These are phyloP conservation scores for Amoebophrya sp. DNA, from an alignment of 169 alveolate genomes.

Conservation along the genomic window DNA sequence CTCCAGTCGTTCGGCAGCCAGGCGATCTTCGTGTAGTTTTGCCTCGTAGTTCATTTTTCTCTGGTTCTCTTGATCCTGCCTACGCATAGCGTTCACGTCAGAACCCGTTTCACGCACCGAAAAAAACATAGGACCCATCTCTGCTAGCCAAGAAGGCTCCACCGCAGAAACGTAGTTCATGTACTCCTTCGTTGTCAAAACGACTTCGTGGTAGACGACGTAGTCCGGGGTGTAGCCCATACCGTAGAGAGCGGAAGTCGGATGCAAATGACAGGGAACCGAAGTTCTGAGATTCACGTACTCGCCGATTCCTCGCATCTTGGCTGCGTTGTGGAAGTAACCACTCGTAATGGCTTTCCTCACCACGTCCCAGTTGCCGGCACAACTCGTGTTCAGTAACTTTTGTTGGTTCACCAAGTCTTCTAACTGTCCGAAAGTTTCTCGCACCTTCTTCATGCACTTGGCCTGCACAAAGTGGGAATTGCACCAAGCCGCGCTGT, in stretches of 20 bases:
- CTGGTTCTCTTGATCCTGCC: neutral
- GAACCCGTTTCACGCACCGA: constrained; percentile 40
- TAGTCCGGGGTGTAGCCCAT: constrained; percentile 98
- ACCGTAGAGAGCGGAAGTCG: constrained; percentile 94
- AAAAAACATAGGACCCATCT: constrained; percentile 71
- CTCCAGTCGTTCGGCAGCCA: no score
- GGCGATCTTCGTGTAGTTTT: neutral
- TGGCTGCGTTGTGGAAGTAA: constrained; percentile 98
- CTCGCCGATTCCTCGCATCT: constrained; percentile 96
- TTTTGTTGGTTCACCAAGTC: constrained; percentile 75
- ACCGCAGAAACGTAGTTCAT: constrained; percentile 94
- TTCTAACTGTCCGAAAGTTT: constrained; percentile 76
- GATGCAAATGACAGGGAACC: constrained; percentile 95
- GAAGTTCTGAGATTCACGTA: constrained; percentile 94
- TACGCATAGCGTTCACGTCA: neutral
- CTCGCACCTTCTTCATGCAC: constrained; percentile 64
- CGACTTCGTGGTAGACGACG: constrained; percentile 98
- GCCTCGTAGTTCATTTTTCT: neutral
- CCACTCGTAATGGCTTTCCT: constrained; percentile 93
- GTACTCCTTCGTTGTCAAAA: constrained; percentile 97
- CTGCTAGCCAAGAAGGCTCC: constrained; percentile 96
- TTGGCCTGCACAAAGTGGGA: constrained; percentile 83
- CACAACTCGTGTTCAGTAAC: constrained; percentile 60
- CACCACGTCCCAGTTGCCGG: constrained; percentile 77
- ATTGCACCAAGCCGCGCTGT: constrained; percentile 82